Percentiles rank a stretch among this genome's conserved stretches.
Evolutionary conservation across 331 rosid genomes (phyloP).

Genomic region (Quercus lobata): DNA sequence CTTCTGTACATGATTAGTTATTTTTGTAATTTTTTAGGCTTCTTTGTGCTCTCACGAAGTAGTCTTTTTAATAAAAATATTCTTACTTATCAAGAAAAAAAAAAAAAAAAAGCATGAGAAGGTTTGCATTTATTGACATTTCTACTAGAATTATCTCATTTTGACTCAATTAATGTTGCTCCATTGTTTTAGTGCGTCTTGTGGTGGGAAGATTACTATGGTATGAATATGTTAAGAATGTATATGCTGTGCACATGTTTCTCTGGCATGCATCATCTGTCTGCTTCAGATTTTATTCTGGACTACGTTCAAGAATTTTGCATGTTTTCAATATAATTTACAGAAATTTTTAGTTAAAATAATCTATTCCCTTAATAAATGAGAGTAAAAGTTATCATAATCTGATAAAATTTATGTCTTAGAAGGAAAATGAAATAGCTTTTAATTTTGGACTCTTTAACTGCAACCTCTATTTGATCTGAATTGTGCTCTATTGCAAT

Average conservation of each 20-base stretch:
- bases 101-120: constrained; percentile 28
- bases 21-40: too few relatives aligned
- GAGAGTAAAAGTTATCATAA: background rate
- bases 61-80: too few relatives aligned
- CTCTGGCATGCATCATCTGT: too few relatives aligned
- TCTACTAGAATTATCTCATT: background rate
- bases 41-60: too few relatives aligned
- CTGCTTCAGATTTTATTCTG: too few relatives aligned
- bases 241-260: background rate
- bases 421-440: background rate
- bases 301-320: too few relatives aligned
- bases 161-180: background rate
- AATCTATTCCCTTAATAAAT: background rate
- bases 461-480: background rate
- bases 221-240: background rate
- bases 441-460: background rate
- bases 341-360: background rate
- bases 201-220: background rate
- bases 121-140: constrained; percentile 39
- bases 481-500: background rate
- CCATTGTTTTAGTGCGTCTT: background rate
- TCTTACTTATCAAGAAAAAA: too few relatives aligned
- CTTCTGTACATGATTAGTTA: too few relatives aligned
- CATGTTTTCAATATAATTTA: too few relatives aligned
- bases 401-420: background rate